Conservation (phyloP, 192 early-diverging fungal genomes). For the Coemansia sp. region DNA sequence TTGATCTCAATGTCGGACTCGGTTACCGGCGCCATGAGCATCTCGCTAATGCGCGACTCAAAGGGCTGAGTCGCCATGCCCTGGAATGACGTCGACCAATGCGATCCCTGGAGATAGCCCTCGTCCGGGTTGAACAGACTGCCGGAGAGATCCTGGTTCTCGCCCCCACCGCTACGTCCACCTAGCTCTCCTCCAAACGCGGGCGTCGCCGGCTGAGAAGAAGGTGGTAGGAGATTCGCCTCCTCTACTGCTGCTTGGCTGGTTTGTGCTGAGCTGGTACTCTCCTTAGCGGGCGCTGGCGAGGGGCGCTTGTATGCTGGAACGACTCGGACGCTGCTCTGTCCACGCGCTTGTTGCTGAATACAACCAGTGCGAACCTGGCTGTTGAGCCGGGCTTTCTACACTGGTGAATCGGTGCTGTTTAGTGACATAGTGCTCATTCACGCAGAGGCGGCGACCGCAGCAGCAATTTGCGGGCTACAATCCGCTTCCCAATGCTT, state of each 20-base stretch:
- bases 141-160: slow-evolving; percentile 23
- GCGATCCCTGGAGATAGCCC: slow-evolving; percentile 41
- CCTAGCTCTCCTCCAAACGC: slow-evolving; percentile 4
- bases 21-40: slow-evolving; percentile 70
- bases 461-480: neutral
- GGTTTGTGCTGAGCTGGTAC: neutral
- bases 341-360: neutral
- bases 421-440: neutral
- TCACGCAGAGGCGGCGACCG: neutral
- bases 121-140: slow-evolving; percentile 42
- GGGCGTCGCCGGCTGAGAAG: neutral
- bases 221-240: neutral
- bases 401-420: neutral
- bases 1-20: slow-evolving; percentile 88
- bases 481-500: neutral
- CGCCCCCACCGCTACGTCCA: neutral
- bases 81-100: slow-evolving; percentile 70
- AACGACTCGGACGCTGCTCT: slow-evolving; percentile 6
- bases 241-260: neutral
- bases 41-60: slow-evolving; percentile 61
- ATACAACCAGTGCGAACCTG: neutral
- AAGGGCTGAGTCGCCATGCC: slow-evolving; percentile 79
- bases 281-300: neutral
- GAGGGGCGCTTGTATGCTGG: neutral
- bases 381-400: neutral